These are phyloP conservation scores for Chalaropsis thielavioides DNA, from an alignment of 2,329 filamentous ascomycete genomes.

Conservation along the genomic window DNA sequence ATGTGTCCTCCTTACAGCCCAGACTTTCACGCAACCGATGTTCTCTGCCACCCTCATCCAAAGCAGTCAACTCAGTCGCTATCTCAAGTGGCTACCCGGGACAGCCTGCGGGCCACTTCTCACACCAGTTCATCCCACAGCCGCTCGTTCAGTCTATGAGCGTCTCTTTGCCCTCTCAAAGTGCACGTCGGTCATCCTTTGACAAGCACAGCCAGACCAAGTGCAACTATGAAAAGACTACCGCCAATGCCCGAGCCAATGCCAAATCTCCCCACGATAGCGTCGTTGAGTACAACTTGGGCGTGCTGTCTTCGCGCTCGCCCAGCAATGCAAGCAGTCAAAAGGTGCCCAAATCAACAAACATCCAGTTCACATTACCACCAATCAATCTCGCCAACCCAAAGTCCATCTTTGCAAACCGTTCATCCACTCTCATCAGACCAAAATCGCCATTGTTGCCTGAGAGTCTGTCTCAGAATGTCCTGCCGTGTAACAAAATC, in stretches of 20 bases:
- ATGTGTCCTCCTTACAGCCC: conserved; percentile 17
- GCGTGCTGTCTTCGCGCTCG: conserved; percentile 2
- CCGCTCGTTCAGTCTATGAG: conserved; percentile 16
- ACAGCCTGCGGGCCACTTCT: conserved; percentile 15
- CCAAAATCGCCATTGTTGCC: background rate
- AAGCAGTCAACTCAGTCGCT: background rate
- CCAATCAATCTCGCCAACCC: background rate
- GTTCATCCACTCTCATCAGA: background rate
- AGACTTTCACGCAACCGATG: conserved; percentile 17
- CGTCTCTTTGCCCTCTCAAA: background rate
- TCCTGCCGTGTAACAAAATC: conserved; percentile 9
- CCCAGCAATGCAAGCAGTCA: conserved; percentile 13
- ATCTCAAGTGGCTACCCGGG: conserved; percentile 15
- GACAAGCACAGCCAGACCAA: background rate
- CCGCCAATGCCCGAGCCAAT: background rate
- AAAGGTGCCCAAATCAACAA: background rate
- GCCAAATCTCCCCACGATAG: conserved; percentile 17
- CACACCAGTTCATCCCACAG: conserved; percentile 14
- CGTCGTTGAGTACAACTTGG: conserved; percentile 15
- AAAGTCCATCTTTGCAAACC: background rate
- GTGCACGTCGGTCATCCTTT: background rate
- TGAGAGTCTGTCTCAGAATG: conserved; percentile 1
- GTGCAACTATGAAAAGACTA: background rate
- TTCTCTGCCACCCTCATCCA: conserved; percentile 5
- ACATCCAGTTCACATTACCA: background rate